Conservation (phyloP, 192 early-diverging fungal species). For the Coemansia sp. region DNA sequence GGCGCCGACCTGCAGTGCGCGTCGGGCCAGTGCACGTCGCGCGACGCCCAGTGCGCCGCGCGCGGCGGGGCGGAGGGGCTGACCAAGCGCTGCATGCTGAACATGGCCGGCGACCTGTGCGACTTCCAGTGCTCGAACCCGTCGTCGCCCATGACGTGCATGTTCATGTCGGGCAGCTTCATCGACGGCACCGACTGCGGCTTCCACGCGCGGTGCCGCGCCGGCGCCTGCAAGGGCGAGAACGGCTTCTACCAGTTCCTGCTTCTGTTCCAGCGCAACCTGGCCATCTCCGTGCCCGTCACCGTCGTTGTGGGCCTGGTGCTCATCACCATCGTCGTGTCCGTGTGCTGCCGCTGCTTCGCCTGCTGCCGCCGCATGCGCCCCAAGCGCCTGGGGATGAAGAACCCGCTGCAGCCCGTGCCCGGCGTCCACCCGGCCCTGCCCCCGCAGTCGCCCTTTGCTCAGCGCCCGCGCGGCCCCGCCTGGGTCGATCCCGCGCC, state of each 20-base stretch:
- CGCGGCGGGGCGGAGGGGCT: constrained; percentile 57
- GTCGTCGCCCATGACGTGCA: constrained; percentile 39
- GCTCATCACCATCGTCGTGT: constrained; percentile 25
- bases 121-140: constrained; percentile 65
- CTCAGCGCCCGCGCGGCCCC: neutral
- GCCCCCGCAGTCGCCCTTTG: constrained; percentile 9
- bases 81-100: constrained; percentile 55
- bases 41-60: constrained; percentile 66
- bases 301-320: constrained; percentile 46
- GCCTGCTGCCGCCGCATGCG: constrained; percentile 35
- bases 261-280: constrained; percentile 54
- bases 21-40: constrained; percentile 69
- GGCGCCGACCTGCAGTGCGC: constrained; percentile 59
- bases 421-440: neutral
- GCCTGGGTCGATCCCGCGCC: constrained; percentile 25
- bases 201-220: constrained; percentile 52
- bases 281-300: constrained; percentile 53
- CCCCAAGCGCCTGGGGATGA: constrained; percentile 6
- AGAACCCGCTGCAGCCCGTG: neutral
- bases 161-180: constrained; percentile 62
- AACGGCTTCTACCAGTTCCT: constrained; percentile 55
- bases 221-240: constrained; percentile 63
- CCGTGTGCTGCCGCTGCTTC: constrained; percentile 48
- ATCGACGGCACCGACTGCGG: constrained; percentile 72
- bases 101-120: constrained; percentile 57